Conservation (phyloP, 345 rosid genomes). For the Hypericum androsaemum region DNA sequence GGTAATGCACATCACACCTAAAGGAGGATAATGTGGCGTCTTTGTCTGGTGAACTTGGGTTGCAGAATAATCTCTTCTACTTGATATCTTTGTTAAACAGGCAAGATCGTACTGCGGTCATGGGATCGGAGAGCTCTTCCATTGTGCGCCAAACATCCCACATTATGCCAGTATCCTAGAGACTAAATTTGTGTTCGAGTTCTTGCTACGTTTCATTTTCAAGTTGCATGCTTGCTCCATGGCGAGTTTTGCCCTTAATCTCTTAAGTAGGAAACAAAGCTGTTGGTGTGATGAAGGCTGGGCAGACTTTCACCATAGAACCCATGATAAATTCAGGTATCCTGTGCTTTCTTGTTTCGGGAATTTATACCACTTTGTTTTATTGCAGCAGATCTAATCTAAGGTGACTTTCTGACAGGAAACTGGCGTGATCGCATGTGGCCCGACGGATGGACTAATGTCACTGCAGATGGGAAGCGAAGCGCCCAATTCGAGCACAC, state of each 20-base stretch:
- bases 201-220: no score
- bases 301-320: conserved; percentile 92
- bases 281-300: conserved; percentile 93
- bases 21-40: background rate
- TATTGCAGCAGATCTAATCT: no score
- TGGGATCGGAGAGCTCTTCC: conserved; percentile 95
- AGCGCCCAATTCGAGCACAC: conserved; percentile 99
- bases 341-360: background rate
- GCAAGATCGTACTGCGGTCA: conserved; percentile 92
- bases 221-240: no score
- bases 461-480: conserved; percentile 82
- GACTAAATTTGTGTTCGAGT: no score
- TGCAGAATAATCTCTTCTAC: background rate
- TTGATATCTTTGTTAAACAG: conserved; percentile 28
- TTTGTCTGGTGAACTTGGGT: conserved; percentile 5
- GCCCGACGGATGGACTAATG: conserved; percentile 99
- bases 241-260: conserved; percentile 23
- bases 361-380: no score
- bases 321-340: conserved; percentile 97
- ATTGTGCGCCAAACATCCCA: conserved; percentile 96
- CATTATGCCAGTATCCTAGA: conserved; percentile 80
- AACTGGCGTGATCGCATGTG: conserved; percentile 84
- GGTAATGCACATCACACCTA: conserved; percentile 36
- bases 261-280: conserved; percentile 76
- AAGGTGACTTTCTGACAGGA: conserved; percentile 24